Evolutionary conservation across 2,329 filamentous ascomycete species (phyloP).

Genomic region (Aspergillus quadrilineatus): DNA sequence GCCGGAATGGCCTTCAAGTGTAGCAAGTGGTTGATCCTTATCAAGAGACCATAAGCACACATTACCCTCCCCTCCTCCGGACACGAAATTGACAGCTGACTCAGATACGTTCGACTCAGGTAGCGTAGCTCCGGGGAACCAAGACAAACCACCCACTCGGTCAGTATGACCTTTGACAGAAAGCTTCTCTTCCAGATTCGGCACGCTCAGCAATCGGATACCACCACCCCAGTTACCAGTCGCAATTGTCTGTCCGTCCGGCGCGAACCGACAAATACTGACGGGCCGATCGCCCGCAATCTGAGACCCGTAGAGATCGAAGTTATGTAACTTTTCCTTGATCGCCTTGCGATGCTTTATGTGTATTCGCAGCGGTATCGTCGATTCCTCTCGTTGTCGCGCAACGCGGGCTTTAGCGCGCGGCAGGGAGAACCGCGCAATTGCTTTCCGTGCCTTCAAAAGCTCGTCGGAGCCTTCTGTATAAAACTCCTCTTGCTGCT

Average conservation of each 20-base stretch:
- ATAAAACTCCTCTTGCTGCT: slow-evolving; percentile 92
- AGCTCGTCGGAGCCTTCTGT: slow-evolving; percentile 76
- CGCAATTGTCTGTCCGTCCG: slow-evolving; percentile 77
- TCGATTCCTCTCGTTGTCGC: slow-evolving; percentile 76
- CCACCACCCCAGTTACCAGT: slow-evolving; percentile 92
- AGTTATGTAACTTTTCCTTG: slow-evolving; percentile 76
- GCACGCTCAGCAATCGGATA: slow-evolving; percentile 81
- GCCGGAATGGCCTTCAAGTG: slow-evolving; percentile 77
- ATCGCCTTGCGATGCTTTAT: slow-evolving; percentile 88
- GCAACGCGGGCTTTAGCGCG: slow-evolving; percentile 73
- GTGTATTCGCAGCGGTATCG: slow-evolving; percentile 82
- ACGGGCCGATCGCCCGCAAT: slow-evolving; percentile 87
- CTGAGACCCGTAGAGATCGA: slow-evolving; percentile 91
- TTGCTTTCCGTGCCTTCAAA: slow-evolving; percentile 71
- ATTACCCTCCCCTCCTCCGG: slow-evolving; percentile 82
- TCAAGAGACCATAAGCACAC: slow-evolving; percentile 88
- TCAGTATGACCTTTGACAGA: slow-evolving; percentile 81
- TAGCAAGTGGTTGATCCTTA: slow-evolving; percentile 80
- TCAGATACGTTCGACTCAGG: slow-evolving; percentile 68
- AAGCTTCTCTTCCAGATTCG: slow-evolving; percentile 73
- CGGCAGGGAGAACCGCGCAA: slow-evolving; percentile 81
- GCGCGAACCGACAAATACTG: slow-evolving; percentile 87
- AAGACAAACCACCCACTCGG: slow-evolving; percentile 85
- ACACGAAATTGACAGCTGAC: slow-evolving; percentile 78
- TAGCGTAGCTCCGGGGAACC: slow-evolving; percentile 81